Percentiles rank a stretch among this genome's conserved stretches.
phyloP scores from a whole-genome alignment of 192 early-diverging fungal genomes.

The Backusella circina region DNA sequence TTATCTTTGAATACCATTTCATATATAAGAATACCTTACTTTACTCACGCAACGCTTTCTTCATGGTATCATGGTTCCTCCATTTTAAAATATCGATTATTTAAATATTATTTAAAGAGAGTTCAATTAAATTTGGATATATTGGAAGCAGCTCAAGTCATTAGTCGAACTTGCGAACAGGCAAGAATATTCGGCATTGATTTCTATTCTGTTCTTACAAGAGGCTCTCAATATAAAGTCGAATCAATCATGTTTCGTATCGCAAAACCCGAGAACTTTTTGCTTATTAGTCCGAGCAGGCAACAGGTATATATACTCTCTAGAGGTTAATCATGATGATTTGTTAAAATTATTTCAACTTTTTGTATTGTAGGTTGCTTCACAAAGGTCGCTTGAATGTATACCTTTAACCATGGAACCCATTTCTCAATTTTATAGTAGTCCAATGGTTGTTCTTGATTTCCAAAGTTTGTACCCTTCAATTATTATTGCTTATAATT shows the following conservation, averaged over 20 bases:
- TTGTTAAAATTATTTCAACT: background rate
- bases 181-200: constrained; percentile 91
- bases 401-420: constrained; percentile 92
- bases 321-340: background rate
- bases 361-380: constrained; percentile 46
- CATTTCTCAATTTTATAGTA: constrained; percentile 72
- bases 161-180: constrained; percentile 76
- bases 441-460: constrained; percentile 86
- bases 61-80: constrained; percentile 60
- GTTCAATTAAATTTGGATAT: constrained; percentile 65
- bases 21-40: constrained; percentile 62
- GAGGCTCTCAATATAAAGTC: constrained; percentile 92
- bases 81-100: constrained; percentile 53
- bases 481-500: constrained; percentile 96
- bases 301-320: constrained; percentile 44
- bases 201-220: constrained; percentile 78
- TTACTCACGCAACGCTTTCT: constrained; percentile 50
- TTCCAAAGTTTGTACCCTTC: constrained; percentile 95
- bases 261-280: constrained; percentile 73
- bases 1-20: background rate
- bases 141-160: constrained; percentile 64
- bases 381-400: constrained; percentile 76
- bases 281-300: constrained; percentile 72
- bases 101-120: constrained; percentile 67
- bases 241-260: constrained; percentile 78